A percentile compares a stretch with the other conserved stretches of the same genome.
phyloP scores from a whole-genome alignment of 176 grass and related monocot genomes.

The Cymbopogon citratus region DNA sequence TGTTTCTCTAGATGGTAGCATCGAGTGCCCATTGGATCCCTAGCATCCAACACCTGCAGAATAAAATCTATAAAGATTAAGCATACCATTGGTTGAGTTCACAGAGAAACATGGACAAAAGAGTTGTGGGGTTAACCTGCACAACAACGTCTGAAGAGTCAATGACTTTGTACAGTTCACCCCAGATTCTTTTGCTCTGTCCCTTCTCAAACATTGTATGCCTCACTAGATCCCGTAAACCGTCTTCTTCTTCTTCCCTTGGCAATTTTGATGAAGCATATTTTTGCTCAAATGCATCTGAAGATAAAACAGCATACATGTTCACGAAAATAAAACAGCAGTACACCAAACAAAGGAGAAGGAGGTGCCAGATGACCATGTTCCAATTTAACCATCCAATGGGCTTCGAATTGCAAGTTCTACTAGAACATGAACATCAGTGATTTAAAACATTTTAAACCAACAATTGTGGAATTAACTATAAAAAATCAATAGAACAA shows the following conservation, averaged over 20 bases:
- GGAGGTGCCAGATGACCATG: neutral
- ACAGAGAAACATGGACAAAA: conserved; percentile 1
- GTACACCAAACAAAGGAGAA: neutral
- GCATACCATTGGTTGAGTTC: neutral
- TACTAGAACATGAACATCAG: neutral
- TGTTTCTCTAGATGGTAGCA: conserved; percentile 96
- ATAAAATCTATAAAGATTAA: conserved; percentile 1
- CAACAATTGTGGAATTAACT: neutral
- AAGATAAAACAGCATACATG: neutral
- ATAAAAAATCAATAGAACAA: neutral
- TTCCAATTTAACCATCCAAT: neutral
- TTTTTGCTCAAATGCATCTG: conserved; percentile 78
- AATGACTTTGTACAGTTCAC: conserved; percentile 97
- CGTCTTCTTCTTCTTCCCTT: conserved; percentile 78
- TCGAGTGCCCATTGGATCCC: conserved; percentile 93
- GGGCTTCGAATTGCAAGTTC: neutral
- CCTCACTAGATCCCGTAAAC: conserved; percentile 81
- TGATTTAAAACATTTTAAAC: neutral
- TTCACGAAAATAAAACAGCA: neutral
- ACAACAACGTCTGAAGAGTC: conserved; percentile 96
- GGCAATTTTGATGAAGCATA: conserved; percentile 47
- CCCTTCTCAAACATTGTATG: conserved; percentile 99
- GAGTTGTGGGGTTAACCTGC: conserved; percentile 35
- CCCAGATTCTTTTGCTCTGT: conserved; percentile 96
- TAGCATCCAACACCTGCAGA: conserved; percentile 85